Conservation (phyloP, 345 rosid genomes). For the Eucalyptus regnans region DNA sequence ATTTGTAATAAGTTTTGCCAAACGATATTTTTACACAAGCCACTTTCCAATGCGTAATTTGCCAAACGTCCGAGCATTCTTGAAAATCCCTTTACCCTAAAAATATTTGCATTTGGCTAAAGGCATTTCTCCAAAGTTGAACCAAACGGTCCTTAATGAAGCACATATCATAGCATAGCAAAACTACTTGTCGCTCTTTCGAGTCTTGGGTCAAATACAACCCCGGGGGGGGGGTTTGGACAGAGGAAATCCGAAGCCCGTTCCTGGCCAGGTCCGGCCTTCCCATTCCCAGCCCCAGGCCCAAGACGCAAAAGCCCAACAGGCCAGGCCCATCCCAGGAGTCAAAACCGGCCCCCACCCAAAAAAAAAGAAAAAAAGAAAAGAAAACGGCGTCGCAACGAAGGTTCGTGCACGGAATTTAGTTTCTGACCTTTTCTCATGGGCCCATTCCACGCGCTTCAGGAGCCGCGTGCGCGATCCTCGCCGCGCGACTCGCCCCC, state of each 20-base stretch:
- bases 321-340: background rate
- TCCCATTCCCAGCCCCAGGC: background rate
- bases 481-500: background rate
- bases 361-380: too few species aligned
- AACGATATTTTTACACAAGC: too few species aligned
- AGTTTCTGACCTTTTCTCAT: background rate
- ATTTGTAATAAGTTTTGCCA: too few species aligned
- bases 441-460: background rate
- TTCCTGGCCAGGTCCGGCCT: background rate
- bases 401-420: background rate
- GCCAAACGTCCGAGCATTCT: too few species aligned
- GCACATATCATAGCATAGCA: background rate
- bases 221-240: rapidly evolving
- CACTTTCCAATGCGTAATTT: too few species aligned
- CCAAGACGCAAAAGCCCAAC: background rate
- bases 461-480: background rate
- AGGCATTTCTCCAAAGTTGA: too few species aligned
- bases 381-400: background rate
- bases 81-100: rapidly evolving
- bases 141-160: background rate
- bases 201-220: background rate
- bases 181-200: background rate
- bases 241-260: background rate
- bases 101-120: too few species aligned
- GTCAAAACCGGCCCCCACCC: background rate